Evolutionary conservation across 2,329 filamentous ascomycete genomes (phyloP), one percentile per base, ranked within the genome.

Genomic region (Diaporthe sp.): DNA sequence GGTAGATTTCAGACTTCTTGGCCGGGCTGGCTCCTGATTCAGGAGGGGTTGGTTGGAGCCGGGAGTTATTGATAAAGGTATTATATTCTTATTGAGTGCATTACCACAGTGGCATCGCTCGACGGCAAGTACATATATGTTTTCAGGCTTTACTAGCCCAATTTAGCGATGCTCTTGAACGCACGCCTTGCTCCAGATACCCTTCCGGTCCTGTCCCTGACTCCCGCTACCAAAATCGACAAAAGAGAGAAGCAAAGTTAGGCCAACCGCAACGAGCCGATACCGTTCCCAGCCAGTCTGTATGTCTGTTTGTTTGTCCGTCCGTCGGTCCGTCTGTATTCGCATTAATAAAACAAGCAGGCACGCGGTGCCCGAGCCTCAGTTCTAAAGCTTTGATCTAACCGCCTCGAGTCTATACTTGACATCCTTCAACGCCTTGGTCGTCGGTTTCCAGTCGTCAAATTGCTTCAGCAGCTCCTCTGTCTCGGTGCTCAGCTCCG

Each of bases 401-500:
- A 99, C 94, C 3, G 94, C 96, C 85, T 98, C 97, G 28, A 99
- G 87, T 77, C 97, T 90, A 84, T 97, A 98, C 84, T 98, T 98
- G 62, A 99, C 96, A 84, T 99, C 97, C 85, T 97, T 98, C 75
- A 99, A 85, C 58, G 94, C 94, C 86, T 98, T 99, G 10, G 93
- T 98, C 0, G 88, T 89, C 0, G 97, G 97, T 81, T 94, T 96
- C 97, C 97, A 99, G 72, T 94, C 92, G 82, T 98, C 96, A 84
- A 98, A 99, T 83, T 98, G 92, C 76, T 88, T 88, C n/a, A 99
- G 86, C 70, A 99, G 84, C 81, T 95, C 91, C 76, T 91, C 90
- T 9, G 95, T 95, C 85, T 99, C 97, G 2, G 89, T 85, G 44
- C 91, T 91, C 25, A 98, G 85, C 81, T 97, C 94, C 31, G 91